Conservation (phyloP, 2,329 filamentous ascomycete species). For the Sodiomyces alkalinus region DNA sequence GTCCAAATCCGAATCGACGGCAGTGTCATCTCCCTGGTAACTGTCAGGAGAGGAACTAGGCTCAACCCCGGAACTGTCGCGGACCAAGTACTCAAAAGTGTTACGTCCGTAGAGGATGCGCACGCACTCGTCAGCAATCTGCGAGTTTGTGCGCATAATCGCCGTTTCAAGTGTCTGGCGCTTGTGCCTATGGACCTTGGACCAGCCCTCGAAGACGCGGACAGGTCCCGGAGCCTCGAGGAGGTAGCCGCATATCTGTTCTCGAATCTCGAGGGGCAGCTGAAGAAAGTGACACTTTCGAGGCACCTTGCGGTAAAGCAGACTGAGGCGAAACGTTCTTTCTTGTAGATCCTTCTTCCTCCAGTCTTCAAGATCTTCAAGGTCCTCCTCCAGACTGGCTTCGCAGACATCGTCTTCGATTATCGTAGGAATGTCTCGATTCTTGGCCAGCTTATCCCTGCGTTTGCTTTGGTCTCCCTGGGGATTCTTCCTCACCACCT, state of each 20-base stretch:
- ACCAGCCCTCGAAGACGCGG: constrained; percentile 19
- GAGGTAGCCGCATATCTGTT: constrained; percentile 15
- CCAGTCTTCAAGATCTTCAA: too few relatives aligned
- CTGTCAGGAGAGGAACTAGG: constrained; percentile 7
- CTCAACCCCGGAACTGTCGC: constrained; percentile 17
- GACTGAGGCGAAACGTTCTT: too few relatives aligned
- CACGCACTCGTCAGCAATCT: constrained; percentile 20
- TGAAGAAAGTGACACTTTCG: background rate
- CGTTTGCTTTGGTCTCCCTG: too few relatives aligned
- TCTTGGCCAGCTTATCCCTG: too few relatives aligned
- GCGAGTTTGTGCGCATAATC: constrained; percentile 21
- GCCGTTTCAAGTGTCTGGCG: constrained; percentile 14
- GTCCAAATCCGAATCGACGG: background rate
- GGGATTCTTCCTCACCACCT: too few relatives aligned
- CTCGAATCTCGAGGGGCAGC: constrained; percentile 16
- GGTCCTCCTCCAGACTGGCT: too few relatives aligned
- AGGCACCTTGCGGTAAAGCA: too few relatives aligned
- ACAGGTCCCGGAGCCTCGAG: constrained; percentile 17
- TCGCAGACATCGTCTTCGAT: too few relatives aligned
- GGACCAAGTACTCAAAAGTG: constrained; percentile 28
- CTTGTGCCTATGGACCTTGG: constrained; percentile 7
- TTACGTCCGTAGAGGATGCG: constrained; percentile 32
- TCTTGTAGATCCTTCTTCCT: too few relatives aligned
- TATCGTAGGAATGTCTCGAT: too few relatives aligned
- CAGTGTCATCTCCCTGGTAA: constrained; percentile 4